Conservation (phyloP, 2,329 filamentous ascomycete genomes). For the Xylariaceae sp. region DNA sequence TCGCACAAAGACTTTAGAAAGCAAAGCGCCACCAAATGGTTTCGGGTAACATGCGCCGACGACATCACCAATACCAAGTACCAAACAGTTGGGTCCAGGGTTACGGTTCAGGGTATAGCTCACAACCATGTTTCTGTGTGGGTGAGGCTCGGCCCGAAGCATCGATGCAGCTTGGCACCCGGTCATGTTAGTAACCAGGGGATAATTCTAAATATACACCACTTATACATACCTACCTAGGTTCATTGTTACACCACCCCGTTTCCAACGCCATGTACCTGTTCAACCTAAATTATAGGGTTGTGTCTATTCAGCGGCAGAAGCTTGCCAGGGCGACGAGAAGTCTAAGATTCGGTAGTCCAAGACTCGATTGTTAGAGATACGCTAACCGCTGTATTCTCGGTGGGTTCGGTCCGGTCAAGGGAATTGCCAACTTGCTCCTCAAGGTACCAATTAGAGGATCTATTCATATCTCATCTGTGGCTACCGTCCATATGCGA, state of each 20-base stretch:
- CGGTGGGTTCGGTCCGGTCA: conserved; percentile 16
- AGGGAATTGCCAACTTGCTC: no score
- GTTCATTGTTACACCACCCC: no score
- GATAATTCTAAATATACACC: conserved; percentile 3
- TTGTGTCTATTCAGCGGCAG: neutral
- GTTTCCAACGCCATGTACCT: no score
- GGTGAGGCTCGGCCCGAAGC: conserved; percentile 23
- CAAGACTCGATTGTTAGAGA: neutral
- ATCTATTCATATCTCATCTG: no score
- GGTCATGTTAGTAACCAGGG: neutral
- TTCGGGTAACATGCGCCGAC: conserved; percentile 1
- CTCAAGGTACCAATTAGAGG: no score
- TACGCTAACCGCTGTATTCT: neutral
- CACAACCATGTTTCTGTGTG: neutral
- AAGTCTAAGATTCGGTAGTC: no score
- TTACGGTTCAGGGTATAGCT: conserved; percentile 7
- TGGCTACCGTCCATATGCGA: neutral
- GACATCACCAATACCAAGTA: neutral
- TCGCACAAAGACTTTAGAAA: no score
- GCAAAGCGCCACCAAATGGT: neutral
- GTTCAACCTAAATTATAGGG: neutral
- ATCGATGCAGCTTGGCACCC: neutral
- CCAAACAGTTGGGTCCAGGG: conserved; percentile 3
- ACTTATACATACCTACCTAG: no score
- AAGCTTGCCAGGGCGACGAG: neutral